These are phyloP conservation scores for Beta corolliflora DNA, from an alignment of 179 eudicot genomes.

Conservation along the genomic window DNA sequence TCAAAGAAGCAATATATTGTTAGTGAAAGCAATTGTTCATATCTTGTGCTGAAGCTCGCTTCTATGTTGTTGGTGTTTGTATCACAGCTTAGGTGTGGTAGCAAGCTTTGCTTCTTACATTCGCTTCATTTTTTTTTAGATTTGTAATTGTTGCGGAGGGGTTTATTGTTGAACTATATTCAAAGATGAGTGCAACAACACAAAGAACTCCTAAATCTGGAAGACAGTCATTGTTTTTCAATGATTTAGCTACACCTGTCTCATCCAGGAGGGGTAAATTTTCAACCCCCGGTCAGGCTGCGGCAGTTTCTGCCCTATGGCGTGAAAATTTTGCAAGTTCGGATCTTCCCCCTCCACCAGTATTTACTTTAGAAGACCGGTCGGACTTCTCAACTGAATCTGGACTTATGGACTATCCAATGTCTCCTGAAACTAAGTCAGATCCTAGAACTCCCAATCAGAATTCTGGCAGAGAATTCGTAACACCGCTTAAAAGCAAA, in stretches of 20 bases:
- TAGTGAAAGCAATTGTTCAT: background rate
- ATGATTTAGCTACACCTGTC: constrained; percentile 77
- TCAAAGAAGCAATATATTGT: too few relatives aligned
- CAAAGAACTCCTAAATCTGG: constrained; percentile 72
- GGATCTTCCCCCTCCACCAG: constrained; percentile 94
- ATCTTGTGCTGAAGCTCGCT: background rate
- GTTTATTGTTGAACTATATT: constrained; percentile 3
- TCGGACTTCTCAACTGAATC: constrained; percentile 82
- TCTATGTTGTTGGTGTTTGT: background rate
- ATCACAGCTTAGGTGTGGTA: background rate
- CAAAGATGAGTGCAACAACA: constrained; percentile 47
- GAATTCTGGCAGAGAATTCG: constrained; percentile 51
- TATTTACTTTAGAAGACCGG: constrained; percentile 90
- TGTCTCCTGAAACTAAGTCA: constrained; percentile 77
- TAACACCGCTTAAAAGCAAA: constrained; percentile 54
- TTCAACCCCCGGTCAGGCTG: constrained; percentile 89
- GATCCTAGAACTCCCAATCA: constrained; percentile 71
- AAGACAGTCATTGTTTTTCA: constrained; percentile 70
- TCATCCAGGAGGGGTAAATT: constrained; percentile 73
- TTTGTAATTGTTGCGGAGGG: constrained; percentile 1
- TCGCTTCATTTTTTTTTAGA: background rate
- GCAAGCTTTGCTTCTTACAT: background rate
- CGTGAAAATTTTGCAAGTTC: constrained; percentile 81
- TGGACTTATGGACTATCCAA: constrained; percentile 66
- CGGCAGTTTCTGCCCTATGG: constrained; percentile 97